Conservation (phyloP, 179 eudicot genomes). For the Beta macrorhiza region DNA sequence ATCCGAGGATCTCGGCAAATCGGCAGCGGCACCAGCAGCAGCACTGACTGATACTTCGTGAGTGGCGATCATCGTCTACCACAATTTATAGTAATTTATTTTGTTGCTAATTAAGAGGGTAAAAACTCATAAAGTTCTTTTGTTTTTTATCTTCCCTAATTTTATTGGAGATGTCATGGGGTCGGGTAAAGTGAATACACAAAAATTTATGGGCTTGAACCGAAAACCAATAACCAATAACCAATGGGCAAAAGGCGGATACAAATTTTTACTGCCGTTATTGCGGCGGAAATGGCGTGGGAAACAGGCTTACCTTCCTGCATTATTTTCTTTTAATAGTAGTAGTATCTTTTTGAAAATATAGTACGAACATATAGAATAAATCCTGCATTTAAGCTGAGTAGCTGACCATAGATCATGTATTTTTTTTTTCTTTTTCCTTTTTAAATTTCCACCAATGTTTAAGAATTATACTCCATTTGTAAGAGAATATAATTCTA, state of each 20-base stretch:
- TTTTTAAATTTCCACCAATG: too few relatives aligned
- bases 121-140: background rate
- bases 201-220: conserved; percentile 30
- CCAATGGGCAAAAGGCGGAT: background rate
- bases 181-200: conserved; percentile 31
- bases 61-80: conserved; percentile 29
- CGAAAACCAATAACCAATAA: background rate
- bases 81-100: too few relatives aligned
- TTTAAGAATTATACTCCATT: too few relatives aligned
- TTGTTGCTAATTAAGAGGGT: background rate
- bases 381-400: background rate
- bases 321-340: background rate
- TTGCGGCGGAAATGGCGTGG: conserved; percentile 68
- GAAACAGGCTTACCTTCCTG: background rate
- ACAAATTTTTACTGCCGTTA: conserved; percentile 39
- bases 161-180: conserved; percentile 17
- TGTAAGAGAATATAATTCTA: background rate
- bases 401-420: too few relatives aligned
- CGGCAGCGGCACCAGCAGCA: conserved; percentile 14
- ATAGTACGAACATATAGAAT: background rate
- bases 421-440: background rate
- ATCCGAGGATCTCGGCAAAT: conserved; percentile 55
- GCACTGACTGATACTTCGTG: conserved; percentile 54
- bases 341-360: background rate
- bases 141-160: background rate